phyloP scores from a whole-genome alignment of 73 alveolate genomes.

The Stentor coeruleus region DNA sequence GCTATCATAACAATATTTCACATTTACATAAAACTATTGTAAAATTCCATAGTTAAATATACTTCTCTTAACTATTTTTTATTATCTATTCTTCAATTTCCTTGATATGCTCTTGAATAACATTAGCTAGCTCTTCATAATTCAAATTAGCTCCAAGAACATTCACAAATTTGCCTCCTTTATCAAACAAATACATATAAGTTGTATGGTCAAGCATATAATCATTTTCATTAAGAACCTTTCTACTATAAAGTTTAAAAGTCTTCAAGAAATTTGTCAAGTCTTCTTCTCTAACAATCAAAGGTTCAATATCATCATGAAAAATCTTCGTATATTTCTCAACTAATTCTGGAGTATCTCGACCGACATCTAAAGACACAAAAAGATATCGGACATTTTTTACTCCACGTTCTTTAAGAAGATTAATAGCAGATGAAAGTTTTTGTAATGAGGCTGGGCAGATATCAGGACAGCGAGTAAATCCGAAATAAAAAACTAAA shows the following conservation, averaged over 20 bases:
- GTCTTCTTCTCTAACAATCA: slow-evolving; percentile 11
- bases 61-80: no score
- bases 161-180: slow-evolving; percentile 19
- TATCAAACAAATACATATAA: slow-evolving; percentile 25
- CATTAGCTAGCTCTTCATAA: background rate
- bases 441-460: slow-evolving; percentile 80
- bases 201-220: slow-evolving; percentile 28
- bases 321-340: slow-evolving; percentile 44
- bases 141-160: slow-evolving; percentile 12
- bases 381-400: slow-evolving; percentile 29
- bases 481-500: slow-evolving; percentile 78
- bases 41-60: no score
- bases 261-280: background rate
- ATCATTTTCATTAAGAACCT: background rate
- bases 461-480: slow-evolving; percentile 85
- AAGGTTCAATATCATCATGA: slow-evolving; percentile 34
- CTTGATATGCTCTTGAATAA: background rate
- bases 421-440: slow-evolving; percentile 48
- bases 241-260: slow-evolving; percentile 19
- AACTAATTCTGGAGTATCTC: slow-evolving; percentile 58
- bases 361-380: slow-evolving; percentile 59
- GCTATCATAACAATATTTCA: no score
- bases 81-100: background rate
- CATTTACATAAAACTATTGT: no score
- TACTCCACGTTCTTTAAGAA: slow-evolving; percentile 7